Evolutionary conservation across 2,329 filamentous ascomycete species (phyloP).

Genomic region (Trichoderma breve): DNA sequence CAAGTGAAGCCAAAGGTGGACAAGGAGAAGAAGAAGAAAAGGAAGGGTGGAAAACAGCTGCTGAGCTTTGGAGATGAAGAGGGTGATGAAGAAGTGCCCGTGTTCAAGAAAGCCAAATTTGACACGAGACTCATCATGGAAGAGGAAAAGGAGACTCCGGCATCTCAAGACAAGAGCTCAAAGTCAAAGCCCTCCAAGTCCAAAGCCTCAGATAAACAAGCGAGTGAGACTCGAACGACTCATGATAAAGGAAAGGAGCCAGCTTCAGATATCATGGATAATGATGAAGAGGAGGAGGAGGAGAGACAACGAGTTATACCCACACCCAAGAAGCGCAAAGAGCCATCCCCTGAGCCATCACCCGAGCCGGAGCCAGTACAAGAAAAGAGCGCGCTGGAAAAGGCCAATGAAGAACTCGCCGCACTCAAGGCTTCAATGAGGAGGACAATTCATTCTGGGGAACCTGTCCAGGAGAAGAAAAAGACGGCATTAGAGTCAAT

Average conservation of each 20-base stretch:
- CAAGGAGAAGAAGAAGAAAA: slow-evolving; percentile 65
- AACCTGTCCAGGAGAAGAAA: slow-evolving; percentile 53
- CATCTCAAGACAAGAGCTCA: slow-evolving; percentile 28
- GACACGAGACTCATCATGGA: slow-evolving; percentile 71
- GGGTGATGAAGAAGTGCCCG: slow-evolving; percentile 50
- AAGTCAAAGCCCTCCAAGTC: slow-evolving; percentile 33
- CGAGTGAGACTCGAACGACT: not conserved
- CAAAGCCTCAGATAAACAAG: slow-evolving; percentile 26
- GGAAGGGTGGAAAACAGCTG: slow-evolving; percentile 72
- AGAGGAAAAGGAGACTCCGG: slow-evolving; percentile 34
- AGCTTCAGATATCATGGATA: not conserved
- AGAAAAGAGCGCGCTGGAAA: slow-evolving; percentile 60
- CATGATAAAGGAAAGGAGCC: slow-evolving; percentile 5
- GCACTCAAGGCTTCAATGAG: slow-evolving; percentile 80
- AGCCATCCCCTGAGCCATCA: slow-evolving; percentile 25
- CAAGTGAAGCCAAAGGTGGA: slow-evolving; percentile 38
- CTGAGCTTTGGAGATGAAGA: slow-evolving; percentile 76
- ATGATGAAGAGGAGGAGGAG: not conserved
- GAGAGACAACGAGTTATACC: not conserved
- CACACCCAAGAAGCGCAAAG: slow-evolving; percentile 3
- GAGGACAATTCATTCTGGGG: slow-evolving; percentile 53
- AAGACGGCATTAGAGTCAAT: slow-evolving; percentile 69
- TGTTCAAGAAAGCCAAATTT: slow-evolving; percentile 74
- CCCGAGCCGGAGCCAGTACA: slow-evolving; percentile 30
- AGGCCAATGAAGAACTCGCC: slow-evolving; percentile 76